Evolutionary conservation across 1,139 yeast species (phyloP).

Genomic region (Candida anutae): DNA sequence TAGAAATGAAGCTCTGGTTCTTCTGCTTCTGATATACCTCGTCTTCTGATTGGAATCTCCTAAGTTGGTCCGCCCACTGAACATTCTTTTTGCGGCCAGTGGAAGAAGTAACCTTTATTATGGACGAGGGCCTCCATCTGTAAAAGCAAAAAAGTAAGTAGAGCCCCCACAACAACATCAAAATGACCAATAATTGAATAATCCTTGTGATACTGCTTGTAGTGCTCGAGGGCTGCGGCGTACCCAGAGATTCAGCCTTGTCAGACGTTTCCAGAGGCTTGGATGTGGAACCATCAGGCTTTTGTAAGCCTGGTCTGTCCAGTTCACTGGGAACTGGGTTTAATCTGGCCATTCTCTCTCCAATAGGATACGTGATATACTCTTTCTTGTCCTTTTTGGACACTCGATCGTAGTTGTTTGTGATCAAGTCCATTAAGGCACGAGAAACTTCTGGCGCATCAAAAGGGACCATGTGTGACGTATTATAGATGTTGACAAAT

Average conservation of each 20-base stretch:
- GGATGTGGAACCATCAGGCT: background rate
- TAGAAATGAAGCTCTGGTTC: constrained; percentile 20
- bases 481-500: constrained; percentile 61
- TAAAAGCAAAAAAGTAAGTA: constrained; percentile 31
- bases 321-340: constrained; percentile 1
- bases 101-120: constrained; percentile 21
- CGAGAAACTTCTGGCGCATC: constrained; percentile 67
- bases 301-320: constrained; percentile 1
- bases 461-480: constrained; percentile 94
- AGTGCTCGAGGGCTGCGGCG: constrained; percentile 4
- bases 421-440: constrained; percentile 54
- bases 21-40: constrained; percentile 14
- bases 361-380: constrained; percentile 26
- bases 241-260: constrained; percentile 8
- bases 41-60: constrained; percentile 27
- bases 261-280: background rate
- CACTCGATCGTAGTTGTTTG: constrained; percentile 23
- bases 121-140: constrained; percentile 36
- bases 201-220: constrained; percentile 29
- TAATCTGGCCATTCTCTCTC: constrained; percentile 9
- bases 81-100: constrained; percentile 42
- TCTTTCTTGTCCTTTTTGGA: constrained; percentile 10
- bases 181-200: constrained; percentile 34
- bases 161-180: constrained; percentile 37
- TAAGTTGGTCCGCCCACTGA: constrained; percentile 50